Base-by-base conservation (phyloP, 768 basidiomycete species). In the Mycena indigotica region DNA sequence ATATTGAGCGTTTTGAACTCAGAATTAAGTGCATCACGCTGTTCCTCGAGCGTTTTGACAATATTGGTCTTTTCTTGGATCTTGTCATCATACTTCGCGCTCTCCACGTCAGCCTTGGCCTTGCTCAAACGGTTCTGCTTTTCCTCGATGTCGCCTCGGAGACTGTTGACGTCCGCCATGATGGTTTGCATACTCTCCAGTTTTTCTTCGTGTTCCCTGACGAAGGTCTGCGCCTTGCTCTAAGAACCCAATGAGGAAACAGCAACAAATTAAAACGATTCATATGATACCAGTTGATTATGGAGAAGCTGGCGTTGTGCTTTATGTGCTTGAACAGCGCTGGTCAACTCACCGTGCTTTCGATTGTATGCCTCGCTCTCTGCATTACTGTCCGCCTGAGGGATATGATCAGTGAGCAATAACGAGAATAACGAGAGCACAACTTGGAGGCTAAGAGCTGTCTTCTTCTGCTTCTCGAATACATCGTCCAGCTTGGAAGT, bases 1-100 rank as follows among this genome's bases (percentile, higher is more conserved):
- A 84, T 65, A 63, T 85, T 93, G 64, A 97, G 72, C 1, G 78
- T 73, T 28, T 84, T 79, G 39, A 95, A 77, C 59, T 97, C 95
- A 0, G 71, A 62, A 53, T 87, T 91, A 58, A 96, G 73, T 19
- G 70, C 69, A 17, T 95, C 93, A 50, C 89, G 77, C 46, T 77
- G 79, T 30, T 84, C 84, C 58, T 98, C 93, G 50, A 92, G 74
- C 24, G 62, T 67, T 30, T 86, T 81, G n/a, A 78, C 74, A 56
- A 81, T 82, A 25, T 75, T 69, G 0, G 76, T 74, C 52, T 84
- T 81, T 56, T 89, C 85, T 0, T 67, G 73, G 23, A 92, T 66
- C 38, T 79, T 82, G 30, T 83, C 78, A 25, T 98, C 87, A 50
- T 85, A 88, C 50, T 85, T 85, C 28, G 84, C 81, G 2, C 74